Conservation (phyloP, 202 grass and related monocot species). For the Tripidium arundinaceum region DNA sequence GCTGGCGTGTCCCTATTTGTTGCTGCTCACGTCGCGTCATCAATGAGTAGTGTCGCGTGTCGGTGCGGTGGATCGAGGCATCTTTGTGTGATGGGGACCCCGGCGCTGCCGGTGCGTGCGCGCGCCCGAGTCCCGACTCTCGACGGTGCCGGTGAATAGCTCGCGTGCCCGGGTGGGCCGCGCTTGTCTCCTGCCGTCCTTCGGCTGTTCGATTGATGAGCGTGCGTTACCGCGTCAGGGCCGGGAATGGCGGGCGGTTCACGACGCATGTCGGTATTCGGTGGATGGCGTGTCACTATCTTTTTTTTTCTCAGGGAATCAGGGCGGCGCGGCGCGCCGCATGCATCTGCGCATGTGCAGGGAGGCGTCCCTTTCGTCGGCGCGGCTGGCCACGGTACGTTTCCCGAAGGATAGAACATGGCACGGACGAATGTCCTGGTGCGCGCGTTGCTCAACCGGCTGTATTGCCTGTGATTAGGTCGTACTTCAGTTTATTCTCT, state of each 20-base stretch:
- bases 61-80: slow-evolving; percentile 2
- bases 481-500: too few relatives aligned
- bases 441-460: too few relatives aligned
- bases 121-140: background rate
- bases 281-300: background rate
- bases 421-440: too few relatives aligned
- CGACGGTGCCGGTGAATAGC: background rate
- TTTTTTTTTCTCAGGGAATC: background rate
- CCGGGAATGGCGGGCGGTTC: slow-evolving; percentile 2
- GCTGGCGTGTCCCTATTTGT: slow-evolving; percentile 1
- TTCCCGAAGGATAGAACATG: too few relatives aligned
- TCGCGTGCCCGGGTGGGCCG: background rate
- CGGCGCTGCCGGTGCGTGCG: background rate
- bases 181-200: background rate
- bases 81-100: background rate
- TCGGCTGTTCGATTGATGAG: background rate
- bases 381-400: too few relatives aligned
- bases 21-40: background rate
- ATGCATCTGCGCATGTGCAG: background rate
- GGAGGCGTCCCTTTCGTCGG: too few relatives aligned
- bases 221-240: background rate
- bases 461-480: too few relatives aligned
- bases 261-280: slow-evolving; percentile 19
- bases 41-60: background rate
- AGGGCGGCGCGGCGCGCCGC: background rate